A percentile compares a stretch with the other conserved stretches of the same genome.
Conservation (phyloP, 2,329 filamentous ascomycete species). For the Grosmannia serpens region DNA sequence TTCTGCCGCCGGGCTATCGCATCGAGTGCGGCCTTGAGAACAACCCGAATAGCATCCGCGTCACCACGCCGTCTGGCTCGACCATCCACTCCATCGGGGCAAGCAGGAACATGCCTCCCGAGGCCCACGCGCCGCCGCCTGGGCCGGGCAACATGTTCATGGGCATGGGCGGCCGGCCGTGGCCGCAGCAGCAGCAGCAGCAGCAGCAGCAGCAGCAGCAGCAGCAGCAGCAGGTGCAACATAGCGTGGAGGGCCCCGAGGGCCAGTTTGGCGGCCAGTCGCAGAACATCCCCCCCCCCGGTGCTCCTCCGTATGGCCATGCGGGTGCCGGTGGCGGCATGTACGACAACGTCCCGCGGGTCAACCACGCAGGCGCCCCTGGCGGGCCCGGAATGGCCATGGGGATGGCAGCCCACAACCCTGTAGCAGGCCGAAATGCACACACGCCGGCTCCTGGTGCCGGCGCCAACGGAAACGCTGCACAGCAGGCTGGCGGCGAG, state of each 20-base stretch:
- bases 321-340: background rate
- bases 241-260: constrained; percentile 52
- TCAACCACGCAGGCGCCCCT: constrained; percentile 1
- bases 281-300: constrained; percentile 32
- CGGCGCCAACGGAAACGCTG: constrained; percentile 48
- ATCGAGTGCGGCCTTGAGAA: constrained; percentile 93
- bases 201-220: constrained; percentile 28
- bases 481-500: constrained; percentile 54
- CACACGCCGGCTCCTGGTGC: constrained; percentile 42
- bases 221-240: constrained; percentile 34
- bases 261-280: constrained; percentile 47
- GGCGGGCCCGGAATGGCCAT: constrained; percentile 2
- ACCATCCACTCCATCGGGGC: constrained; percentile 75
- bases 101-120: constrained; percentile 34
- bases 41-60: constrained; percentile 89
- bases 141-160: constrained; percentile 32
- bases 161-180: constrained; percentile 25
- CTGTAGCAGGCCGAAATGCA: constrained; percentile 38
- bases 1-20: constrained; percentile 86
- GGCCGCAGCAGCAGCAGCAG: constrained; percentile 31
- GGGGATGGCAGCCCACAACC: constrained; percentile 21
- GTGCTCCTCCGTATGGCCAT: constrained; percentile 18
- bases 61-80: constrained; percentile 96
- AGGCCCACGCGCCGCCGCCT: constrained; percentile 27
- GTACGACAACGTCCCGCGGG: constrained; percentile 8